A percentile compares a stretch with the other conserved stretches of the same genome.
Conservation (phyloP, 208 protist species). For the Trypanosoma rangeli region DNA sequence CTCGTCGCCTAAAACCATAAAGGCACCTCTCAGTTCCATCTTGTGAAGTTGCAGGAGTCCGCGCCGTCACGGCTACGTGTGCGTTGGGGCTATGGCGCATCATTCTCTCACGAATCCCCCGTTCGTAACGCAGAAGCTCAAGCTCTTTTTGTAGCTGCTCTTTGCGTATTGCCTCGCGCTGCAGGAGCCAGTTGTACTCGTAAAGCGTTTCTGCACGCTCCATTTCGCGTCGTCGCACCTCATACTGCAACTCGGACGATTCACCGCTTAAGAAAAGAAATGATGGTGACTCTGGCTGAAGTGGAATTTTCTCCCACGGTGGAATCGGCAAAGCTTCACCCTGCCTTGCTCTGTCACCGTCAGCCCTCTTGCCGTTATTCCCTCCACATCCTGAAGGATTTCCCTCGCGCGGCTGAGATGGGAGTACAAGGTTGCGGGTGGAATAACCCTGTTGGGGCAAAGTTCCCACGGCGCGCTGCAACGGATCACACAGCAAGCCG, state of each 20-base stretch:
- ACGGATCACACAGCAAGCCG: neutral
- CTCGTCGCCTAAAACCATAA: slow-evolving; percentile 30
- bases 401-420: neutral
- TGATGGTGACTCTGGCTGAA: neutral
- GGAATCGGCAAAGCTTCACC: neutral
- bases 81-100: neutral
- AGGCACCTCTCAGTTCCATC: slow-evolving; percentile 41
- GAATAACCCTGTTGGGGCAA: neutral
- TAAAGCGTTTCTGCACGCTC: slow-evolving; percentile 12
- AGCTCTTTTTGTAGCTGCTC: slow-evolving; percentile 56
- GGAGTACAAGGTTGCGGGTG: neutral
- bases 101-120: slow-evolving; percentile 36
- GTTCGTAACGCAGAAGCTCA: slow-evolving; percentile 37
- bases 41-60: slow-evolving; percentile 30
- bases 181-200: slow-evolving; percentile 18
- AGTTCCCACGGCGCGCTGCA: neutral
- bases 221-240: neutral
- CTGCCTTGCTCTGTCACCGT: slow-evolving; percentile 15
- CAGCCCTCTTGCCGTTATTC: slow-evolving; percentile 5
- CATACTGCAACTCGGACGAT: neutral
- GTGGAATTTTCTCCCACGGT: neutral
- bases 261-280: neutral
- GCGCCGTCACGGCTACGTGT: slow-evolving; percentile 25
- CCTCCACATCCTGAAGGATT: neutral
- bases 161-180: slow-evolving; percentile 30